Evolutionary conservation across 768 basidiomycete genomes (phyloP), one percentile per base, ranked within the genome.

Genomic region (Cyathus striatus): DNA sequence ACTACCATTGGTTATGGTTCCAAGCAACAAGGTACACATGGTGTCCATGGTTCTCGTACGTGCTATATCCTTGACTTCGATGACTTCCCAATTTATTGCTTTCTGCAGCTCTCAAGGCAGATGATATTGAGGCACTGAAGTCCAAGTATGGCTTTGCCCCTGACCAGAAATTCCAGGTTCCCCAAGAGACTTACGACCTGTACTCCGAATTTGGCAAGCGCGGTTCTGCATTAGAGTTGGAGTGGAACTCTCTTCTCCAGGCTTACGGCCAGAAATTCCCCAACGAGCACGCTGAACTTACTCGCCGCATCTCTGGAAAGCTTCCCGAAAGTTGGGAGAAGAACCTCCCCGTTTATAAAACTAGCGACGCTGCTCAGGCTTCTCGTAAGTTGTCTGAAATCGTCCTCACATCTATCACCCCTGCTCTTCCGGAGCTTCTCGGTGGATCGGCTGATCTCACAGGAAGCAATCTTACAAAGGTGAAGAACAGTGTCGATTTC

Each of bases 1-100:
- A 96, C 94, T 41, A 96, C 86, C 35, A 97, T 97, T 49, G 94
- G 94, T 30, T 96, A 76, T 59, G 94, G 94, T 48, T 96, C 94
- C 24, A 90, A 88, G 70, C 77, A 82, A 59, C 86, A 91, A 63
- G 94, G 94, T 48, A 92, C 91, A 6, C 91, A 95, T 57, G 90
- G 90, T 53, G 90, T 96, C 48, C 94, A 97, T 64, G 93, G 94
- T 52, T 62, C 91, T 65, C 91, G 89, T 93, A 58, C 58, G 90
- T 81, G n/a, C n/a, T n/a, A n/a, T n/a, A n/a, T 38, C n/a, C 23
- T 21, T 22, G 23, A 18, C 16, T 36, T n/a, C 41, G 43, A 32
- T 27, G 20, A 30, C 24, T 17, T n/a, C 42, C 17, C 42, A 43
- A 46, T 43, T 23, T 45, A 41, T 34, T 17, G 25, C 24, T 20